A percentile compares a stretch with the other conserved stretches of the same genome.
These are phyloP conservation scores for Neoarthrinium moseri DNA, from an alignment of 2,329 filamentous ascomycete genomes.

Conservation along the genomic window DNA sequence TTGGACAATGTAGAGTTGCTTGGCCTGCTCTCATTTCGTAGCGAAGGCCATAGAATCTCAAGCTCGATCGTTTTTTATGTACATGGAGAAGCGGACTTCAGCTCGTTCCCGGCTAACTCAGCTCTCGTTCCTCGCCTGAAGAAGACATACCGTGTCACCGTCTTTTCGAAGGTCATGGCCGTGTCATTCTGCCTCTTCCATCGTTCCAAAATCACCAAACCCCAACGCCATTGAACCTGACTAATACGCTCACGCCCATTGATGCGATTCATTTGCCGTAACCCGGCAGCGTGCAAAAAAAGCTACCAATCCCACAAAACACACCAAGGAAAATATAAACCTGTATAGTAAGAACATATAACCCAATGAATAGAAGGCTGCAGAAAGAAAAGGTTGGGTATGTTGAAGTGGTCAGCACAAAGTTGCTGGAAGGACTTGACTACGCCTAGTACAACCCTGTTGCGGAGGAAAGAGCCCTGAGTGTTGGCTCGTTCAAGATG, in stretches of 20 bases:
- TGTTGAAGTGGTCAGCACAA: background rate
- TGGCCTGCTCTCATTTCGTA: no score
- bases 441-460: background rate
- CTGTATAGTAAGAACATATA: conserved; percentile 21
- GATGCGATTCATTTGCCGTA: conserved; percentile 16
- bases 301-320: conserved; percentile 9
- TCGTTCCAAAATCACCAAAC: background rate
- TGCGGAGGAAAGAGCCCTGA: conserved; percentile 9
- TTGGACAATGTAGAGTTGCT: background rate
- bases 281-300: no score
- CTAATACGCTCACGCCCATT: conserved; percentile 16
- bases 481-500: conserved; percentile 13
- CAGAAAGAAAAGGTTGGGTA: conserved; percentile 14
- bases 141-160: background rate
- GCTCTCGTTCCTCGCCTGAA: background rate
- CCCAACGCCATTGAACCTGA: background rate
- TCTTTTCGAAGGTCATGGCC: background rate
- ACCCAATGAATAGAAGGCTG: conserved; percentile 15
- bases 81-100: background rate
- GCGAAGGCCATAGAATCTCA: background rate
- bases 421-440: background rate
- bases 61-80: background rate
- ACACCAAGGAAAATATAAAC: conserved; percentile 16
- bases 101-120: background rate
- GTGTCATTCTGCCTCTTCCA: background rate